Conservation (phyloP, 345 rosid species). For the Pelargonium nanum region DNA sequence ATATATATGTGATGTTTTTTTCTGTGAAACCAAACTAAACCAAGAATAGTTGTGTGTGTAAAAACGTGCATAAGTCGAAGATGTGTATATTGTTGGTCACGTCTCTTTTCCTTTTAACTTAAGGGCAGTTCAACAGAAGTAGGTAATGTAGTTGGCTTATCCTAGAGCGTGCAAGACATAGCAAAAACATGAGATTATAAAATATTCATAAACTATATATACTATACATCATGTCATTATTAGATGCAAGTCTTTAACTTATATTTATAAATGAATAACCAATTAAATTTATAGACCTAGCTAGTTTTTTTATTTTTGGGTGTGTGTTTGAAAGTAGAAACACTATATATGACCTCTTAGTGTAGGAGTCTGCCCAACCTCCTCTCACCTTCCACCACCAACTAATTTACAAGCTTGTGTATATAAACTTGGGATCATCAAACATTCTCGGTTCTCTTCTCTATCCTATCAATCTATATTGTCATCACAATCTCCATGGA, state of each 20-base stretch:
- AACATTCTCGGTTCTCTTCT: conserved; percentile 20
- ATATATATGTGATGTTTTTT: too few species aligned
- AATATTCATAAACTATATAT: too few species aligned
- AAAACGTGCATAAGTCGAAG: neutral
- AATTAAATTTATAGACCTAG: too few species aligned
- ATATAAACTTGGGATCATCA: neutral
- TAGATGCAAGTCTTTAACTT: too few species aligned
- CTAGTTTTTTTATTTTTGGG: neutral
- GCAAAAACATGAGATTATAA: too few species aligned
- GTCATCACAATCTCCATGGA: conserved; percentile 8
- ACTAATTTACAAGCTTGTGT: conserved; percentile 5
- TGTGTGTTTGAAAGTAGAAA: too few species aligned
- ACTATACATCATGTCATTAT: too few species aligned
- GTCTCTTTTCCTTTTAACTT: conserved; percentile 15
- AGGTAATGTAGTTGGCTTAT: conserved; percentile 54
- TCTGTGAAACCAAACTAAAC: too few species aligned
- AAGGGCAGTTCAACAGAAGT: conserved; percentile 58
- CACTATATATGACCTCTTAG: too few species aligned
- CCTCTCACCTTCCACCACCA: conserved; percentile 30
- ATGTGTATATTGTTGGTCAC: conserved; percentile 16
- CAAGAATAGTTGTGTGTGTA: too few species aligned
- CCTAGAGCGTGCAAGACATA: conserved; percentile 15
- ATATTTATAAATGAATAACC: too few species aligned
- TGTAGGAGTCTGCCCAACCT: conserved; percentile 44
- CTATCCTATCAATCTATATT: neutral